Evolutionary conservation across 352 stramenopile genomes (phyloP).

Genomic region (Globisporangium parvum): DNA sequence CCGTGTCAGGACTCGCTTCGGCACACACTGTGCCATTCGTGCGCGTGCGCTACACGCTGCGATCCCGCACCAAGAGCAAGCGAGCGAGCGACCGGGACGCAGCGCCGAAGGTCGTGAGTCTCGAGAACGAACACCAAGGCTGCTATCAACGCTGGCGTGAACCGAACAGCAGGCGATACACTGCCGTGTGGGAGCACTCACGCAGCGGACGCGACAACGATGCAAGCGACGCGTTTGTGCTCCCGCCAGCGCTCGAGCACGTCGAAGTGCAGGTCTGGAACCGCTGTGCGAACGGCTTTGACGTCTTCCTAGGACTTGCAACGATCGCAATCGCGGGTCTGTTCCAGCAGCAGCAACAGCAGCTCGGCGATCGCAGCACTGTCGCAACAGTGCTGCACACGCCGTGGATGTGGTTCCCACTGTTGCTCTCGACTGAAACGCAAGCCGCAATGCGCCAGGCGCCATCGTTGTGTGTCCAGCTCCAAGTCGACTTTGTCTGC

Average conservation of each 20-base stretch:
- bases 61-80: background rate
- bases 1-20: constrained; percentile 34
- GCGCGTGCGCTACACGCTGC: constrained; percentile 33
- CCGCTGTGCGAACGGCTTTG: constrained; percentile 41
- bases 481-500: constrained; percentile 26
- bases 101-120: constrained; percentile 3
- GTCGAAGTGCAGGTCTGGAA: constrained; percentile 69
- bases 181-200: constrained; percentile 22
- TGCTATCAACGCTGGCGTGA: constrained; percentile 13
- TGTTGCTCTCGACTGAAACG: constrained; percentile 20
- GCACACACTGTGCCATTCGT: constrained; percentile 39
- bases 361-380: constrained; percentile 1
- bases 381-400: constrained; percentile 5
- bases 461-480: constrained; percentile 29
- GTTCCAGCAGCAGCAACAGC: constrained; percentile 16
- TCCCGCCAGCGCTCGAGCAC: constrained; percentile 29
- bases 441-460: constrained; percentile 6
- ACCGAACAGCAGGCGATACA: constrained; percentile 29
- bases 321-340: constrained; percentile 24
- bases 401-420: constrained; percentile 29
- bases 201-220: background rate
- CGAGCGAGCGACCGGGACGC: too few relatives aligned
- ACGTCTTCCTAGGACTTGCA: constrained; percentile 43
- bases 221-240: constrained; percentile 5
- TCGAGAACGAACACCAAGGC: constrained; percentile 1